Percentiles rank a stretch among this genome's conserved stretches.
Conservation (phyloP, 768 basidiomycete species). For the Porpolomopsis calyptriformis region DNA sequence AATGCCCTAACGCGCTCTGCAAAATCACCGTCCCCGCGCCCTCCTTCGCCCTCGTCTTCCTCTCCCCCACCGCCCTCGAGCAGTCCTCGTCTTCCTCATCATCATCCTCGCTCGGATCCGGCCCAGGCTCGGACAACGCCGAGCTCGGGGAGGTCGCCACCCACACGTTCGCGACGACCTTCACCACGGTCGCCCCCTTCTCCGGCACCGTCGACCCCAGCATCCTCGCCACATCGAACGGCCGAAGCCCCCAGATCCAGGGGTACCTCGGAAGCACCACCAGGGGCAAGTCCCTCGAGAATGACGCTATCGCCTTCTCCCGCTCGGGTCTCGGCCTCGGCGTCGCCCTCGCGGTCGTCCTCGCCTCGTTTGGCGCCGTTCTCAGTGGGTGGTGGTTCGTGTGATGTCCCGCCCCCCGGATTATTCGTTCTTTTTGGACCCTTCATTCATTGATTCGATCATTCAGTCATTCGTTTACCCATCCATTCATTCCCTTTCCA, state of each 20-base stretch:
- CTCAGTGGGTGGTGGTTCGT: too few species aligned
- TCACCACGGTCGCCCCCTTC: constrained; percentile 25
- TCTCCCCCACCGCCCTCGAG: constrained; percentile 16
- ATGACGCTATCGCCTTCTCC: too few species aligned
- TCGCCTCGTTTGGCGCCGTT: too few species aligned
- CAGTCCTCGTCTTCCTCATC: too few species aligned
- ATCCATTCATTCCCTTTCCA: too few species aligned
- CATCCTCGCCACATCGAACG: constrained; percentile 46
- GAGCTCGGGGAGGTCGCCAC: constrained; percentile 24
- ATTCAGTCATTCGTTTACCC: too few species aligned
- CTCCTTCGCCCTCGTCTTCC: constrained; percentile 59
- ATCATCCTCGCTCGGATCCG: background rate
- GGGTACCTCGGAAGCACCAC: constrained; percentile 24
- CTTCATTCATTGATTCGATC: too few species aligned
- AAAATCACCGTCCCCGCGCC: constrained; percentile 57
- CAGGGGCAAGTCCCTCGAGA: constrained; percentile 11
- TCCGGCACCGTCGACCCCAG: constrained; percentile 45
- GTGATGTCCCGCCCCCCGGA: too few species aligned
- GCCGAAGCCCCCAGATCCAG: constrained; percentile 22
- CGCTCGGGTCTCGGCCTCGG: too few species aligned
- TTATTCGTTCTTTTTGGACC: too few species aligned
- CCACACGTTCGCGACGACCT: constrained; percentile 37
- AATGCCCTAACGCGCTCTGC: constrained; percentile 46
- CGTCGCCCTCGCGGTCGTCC: too few species aligned
- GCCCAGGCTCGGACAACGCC: constrained; percentile 15